Evolutionary conservation across 2,329 filamentous ascomycete species (phyloP), one percentile per base, ranked within the genome.

Genomic region (Exophiala xenobiotica): DNA sequence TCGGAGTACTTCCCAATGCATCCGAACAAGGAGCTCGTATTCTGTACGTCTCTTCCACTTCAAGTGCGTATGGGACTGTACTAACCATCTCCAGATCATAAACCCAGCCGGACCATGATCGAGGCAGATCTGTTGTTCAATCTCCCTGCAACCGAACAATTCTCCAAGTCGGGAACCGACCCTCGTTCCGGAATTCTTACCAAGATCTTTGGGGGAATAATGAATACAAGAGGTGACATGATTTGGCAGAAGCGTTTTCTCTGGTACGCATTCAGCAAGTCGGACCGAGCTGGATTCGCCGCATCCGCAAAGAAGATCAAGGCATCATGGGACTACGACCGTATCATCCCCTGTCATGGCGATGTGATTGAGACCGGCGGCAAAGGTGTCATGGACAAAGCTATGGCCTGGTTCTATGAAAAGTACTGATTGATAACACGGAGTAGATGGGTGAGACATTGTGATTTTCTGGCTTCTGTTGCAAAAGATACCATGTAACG

Each of bases 71-170:
- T 35, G 31, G 9, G 9, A 12, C n/a, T 6, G 31, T 4, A 35
- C 31, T 35, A 14, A 35, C 31, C 11, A 33, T 16, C 5, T 16
- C 4, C 18, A 35, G 31, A 6, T 65, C 90, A 95, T 76, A 86
- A 84, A 67, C 90, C 88, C 0, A 85, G 88, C 9, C 75, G 77
- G 50, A 87, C 90, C 0, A 72, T 99, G 38, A 91, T 99, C 65
- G 75, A 96, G 72, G 93, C 90, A 4, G 93, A 99, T 69, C 71
- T 97, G 35, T 67, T 97, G 59, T 97, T 97, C 78, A 97, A 96
- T 68, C 73, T 96, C 26, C 93, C 93, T 0, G 82, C 90, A 0
- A 82, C 74, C 0, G 93, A 99, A 73, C 93, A 97, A 73, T 96
- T 89, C 71, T 80, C 71, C 1, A 79, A 74, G 61, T 72, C 81